Conservation (phyloP, 495 filamentous ascomycete species). For the Talaromyces trachyspermus region DNA sequence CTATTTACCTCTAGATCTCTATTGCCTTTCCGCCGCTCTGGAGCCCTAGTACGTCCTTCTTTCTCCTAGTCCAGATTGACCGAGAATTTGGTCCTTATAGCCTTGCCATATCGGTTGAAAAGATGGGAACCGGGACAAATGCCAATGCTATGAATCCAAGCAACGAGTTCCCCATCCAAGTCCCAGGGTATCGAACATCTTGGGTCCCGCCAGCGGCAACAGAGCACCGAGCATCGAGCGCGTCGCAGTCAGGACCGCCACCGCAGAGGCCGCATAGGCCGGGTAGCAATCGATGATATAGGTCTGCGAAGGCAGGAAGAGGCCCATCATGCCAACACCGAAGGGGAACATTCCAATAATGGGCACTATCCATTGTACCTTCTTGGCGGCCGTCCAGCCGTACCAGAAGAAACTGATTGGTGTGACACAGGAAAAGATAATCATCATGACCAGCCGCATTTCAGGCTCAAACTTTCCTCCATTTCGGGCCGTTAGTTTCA, state of each 20-base stretch:
- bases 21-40: no score
- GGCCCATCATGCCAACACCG: constrained; percentile 19
- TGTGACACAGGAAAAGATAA: constrained; percentile 43
- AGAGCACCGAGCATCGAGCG: constrained; percentile 53
- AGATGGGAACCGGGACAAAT: constrained; percentile 29
- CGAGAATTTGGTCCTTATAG: constrained; percentile 23
- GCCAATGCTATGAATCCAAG: constrained; percentile 57
- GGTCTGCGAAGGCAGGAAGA: constrained; percentile 24
- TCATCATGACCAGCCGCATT: constrained; percentile 58
- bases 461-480: constrained; percentile 50
- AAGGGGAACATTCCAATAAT: constrained; percentile 23
- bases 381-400: constrained; percentile 22
- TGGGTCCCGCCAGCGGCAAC: constrained; percentile 54
- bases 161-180: constrained; percentile 61
- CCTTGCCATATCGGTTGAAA: constrained; percentile 25
- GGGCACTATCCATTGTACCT: constrained; percentile 28
- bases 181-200: constrained; percentile 53
- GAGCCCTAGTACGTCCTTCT: no score
- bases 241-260: constrained; percentile 49
- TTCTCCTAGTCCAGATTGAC: constrained; percentile 13
- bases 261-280: constrained; percentile 47
- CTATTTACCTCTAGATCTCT: no score
- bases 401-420: constrained; percentile 26
- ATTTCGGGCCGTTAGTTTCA: constrained; percentile 44
- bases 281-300: constrained; percentile 31